These are phyloP conservation scores for Cercospora beticola DNA, from an alignment of 2,329 filamentous ascomycete species.

Conservation along the genomic window DNA sequence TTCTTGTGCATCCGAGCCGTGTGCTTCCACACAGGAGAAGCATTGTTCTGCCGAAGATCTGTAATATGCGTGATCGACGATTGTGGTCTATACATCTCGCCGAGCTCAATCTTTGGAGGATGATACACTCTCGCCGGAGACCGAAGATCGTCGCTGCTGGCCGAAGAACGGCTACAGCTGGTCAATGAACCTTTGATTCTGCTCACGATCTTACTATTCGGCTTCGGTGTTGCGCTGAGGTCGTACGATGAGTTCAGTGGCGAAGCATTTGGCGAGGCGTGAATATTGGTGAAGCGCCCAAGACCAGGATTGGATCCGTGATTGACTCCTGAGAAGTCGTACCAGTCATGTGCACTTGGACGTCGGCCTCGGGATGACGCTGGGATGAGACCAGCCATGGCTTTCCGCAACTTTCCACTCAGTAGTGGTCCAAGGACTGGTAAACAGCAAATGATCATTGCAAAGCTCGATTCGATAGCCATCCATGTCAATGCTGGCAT, in stretches of 20 bases:
- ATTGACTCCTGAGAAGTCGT: conserved; percentile 3
- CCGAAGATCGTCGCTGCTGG: not conserved
- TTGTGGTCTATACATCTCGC: conserved; percentile 4
- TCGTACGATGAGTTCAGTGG: conserved; percentile 2
- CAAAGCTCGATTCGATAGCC: conserved; percentile 31
- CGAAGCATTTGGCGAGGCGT: conserved; percentile 10
- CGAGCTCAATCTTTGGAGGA: conserved; percentile 14
- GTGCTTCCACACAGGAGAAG: conserved; percentile 11
- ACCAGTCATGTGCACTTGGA: conserved; percentile 8
- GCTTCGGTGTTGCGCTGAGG: not conserved
- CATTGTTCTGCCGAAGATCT: not conserved
- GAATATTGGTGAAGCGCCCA: conserved; percentile 12
- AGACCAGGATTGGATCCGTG: conserved; percentile 3
- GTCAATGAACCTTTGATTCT: not conserved
- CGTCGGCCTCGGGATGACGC: not conserved
- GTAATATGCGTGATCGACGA: conserved; percentile 2
- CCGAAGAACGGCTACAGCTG: not conserved
- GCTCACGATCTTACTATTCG: not conserved
- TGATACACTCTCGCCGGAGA: not conserved
- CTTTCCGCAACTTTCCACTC: conserved; percentile 11
- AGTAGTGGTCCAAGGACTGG: conserved; percentile 25
- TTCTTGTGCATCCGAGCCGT: not conserved
- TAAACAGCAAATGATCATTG: conserved; percentile 31
- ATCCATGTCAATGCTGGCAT: conserved; percentile 31
- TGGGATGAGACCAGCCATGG: not conserved